Evolutionary conservation across 345 rosid genomes (phyloP).

Genomic region (Capsella bursapastoris): DNA sequence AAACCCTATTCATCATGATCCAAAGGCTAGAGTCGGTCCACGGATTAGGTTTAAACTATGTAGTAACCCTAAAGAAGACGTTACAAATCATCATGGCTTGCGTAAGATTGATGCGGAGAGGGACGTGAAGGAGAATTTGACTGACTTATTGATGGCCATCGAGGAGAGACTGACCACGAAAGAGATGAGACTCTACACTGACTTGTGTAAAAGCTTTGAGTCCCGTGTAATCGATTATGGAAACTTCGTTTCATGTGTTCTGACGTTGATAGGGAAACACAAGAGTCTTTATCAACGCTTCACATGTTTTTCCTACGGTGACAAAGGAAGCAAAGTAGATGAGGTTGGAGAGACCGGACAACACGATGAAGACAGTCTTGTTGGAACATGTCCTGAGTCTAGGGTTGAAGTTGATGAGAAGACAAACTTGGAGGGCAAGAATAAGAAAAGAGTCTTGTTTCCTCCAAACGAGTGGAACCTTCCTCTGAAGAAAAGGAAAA

Average conservation of each 20-base stretch:
- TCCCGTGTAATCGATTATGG: not conserved
- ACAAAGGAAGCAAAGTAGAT: not conserved
- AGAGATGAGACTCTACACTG: not conserved
- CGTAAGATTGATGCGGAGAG: not conserved
- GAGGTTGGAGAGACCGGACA: not conserved
- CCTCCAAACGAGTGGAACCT: not conserved
- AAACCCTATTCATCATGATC: not conserved
- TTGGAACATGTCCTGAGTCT: not conserved
- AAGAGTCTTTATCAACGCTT: slow-evolving; percentile 2
- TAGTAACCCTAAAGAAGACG: not conserved
- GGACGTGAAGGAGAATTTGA: not conserved
- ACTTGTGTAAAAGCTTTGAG: not conserved
- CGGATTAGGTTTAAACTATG: not conserved
- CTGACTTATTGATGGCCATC: not conserved
- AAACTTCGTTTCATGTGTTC: not conserved
- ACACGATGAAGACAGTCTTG: not conserved
- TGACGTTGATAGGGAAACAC: not conserved
- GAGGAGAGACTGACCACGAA: not conserved
- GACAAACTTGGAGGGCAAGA: not conserved
- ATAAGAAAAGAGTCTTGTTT: not conserved
- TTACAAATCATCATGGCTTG: not conserved
- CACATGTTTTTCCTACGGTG: not conserved
- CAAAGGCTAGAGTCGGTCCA: not conserved
- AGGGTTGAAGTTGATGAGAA: not conserved
- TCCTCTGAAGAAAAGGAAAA: not conserved